These are phyloP conservation scores for Medicago lupulina DNA, from an alignment of 306 rosid genomes.

Conservation along the genomic window DNA sequence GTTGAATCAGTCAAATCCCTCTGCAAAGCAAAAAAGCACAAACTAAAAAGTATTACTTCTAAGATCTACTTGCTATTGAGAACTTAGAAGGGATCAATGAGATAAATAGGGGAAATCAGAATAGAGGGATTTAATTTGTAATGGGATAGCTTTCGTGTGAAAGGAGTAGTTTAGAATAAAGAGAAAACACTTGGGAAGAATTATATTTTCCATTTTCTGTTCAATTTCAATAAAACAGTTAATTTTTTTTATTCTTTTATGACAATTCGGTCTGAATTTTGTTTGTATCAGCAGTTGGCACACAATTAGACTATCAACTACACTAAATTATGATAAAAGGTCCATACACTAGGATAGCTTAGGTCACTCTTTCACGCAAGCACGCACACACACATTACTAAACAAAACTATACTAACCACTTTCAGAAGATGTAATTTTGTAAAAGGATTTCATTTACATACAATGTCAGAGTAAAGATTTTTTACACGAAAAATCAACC, in stretches of 20 bases:
- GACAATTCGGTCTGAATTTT: background rate
- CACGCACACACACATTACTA: background rate
- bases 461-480: too few species aligned
- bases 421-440: slow-evolving; percentile 20
- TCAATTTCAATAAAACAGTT: background rate
- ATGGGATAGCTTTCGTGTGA: too few species aligned
- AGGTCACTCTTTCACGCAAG: background rate
- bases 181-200: too few species aligned
- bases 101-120: background rate
- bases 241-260: background rate
- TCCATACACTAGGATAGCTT: slow-evolving; percentile 1
- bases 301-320: slow-evolving; percentile 12
- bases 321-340: slow-evolving; percentile 21
- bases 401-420: background rate
- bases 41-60: slow-evolving; percentile 7
- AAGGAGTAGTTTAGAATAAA: too few species aligned
- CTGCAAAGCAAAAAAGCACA: slow-evolving; percentile 45
- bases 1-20: slow-evolving; percentile 97
- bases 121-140: too few species aligned
- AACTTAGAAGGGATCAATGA: background rate
- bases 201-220: background rate
- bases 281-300: background rate
- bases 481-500: too few species aligned
- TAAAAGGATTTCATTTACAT: too few species aligned
- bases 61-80: background rate